Evolutionary conservation across 768 basidiomycete genomes (phyloP), one percentile per base, ranked within the genome.

Genomic region (Pleurotus pulmonarius): DNA sequence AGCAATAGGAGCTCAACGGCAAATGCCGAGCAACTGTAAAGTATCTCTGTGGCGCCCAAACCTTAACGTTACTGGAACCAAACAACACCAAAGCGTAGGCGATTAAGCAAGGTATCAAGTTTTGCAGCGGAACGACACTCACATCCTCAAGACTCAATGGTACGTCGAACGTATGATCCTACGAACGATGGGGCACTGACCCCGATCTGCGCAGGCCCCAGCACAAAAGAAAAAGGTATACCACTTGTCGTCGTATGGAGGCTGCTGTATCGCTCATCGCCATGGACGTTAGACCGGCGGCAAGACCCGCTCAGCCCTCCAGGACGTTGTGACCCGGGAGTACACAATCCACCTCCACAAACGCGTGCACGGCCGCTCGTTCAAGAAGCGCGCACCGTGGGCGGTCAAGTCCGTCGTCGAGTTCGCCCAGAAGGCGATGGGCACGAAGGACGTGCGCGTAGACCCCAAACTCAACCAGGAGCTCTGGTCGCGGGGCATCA

Each of bases 291-390:
- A 86, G 82, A 80, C 87, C 67, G 79, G 80, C 72, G 86, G 86
- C 75, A 96, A 97, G 83, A 85, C 85, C 67, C 94, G 96, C 75
- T 95, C 94, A 58, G 96, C 96, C 55, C 92, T 98, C 71, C 85
- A 92, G 76, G 96, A 98, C 74, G 96, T 98, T 77, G 96, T 98
- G 62, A 91, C 95, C 63, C 88, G 95, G 68, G 96, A 99, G 74
- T 97, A 98, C 88, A 98, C 96, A 68, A 90, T 98, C 81, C 93
- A 97, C 77, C 78, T 98, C 40, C 94, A 97, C 87, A 97, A 96
- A 75, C 87, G 76, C 63, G 92, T 94, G 43, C 92, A 94, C 74
- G 92, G 89, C 64, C 84, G 88, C 59, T 88, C 90, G 43, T 98
- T 97, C 83, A 98, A 98, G 80, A 96, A 96, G 83, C 89, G 95